Conservation (phyloP, 257 asterid genomes). For the Verbascum thapsus region DNA sequence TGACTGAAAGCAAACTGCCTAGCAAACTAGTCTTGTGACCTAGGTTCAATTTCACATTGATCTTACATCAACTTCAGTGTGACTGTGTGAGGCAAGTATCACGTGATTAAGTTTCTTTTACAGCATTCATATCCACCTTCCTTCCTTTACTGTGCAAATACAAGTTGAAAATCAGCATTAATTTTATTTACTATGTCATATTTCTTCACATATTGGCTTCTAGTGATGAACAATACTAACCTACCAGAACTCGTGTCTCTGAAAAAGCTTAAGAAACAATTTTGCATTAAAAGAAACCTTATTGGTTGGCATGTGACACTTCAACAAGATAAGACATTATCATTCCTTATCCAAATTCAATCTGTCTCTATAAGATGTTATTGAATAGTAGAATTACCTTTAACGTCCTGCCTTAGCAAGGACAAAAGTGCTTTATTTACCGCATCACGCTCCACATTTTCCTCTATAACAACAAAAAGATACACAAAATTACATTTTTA, state of each 20-base stretch:
- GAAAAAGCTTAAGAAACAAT: constrained; percentile 19
- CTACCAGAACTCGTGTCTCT: background rate
- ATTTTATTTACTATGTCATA: background rate
- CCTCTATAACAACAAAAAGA: constrained; percentile 49
- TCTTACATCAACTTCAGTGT: constrained; percentile 16
- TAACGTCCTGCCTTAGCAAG: constrained; percentile 86
- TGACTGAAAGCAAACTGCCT: background rate
- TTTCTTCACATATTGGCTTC: background rate
- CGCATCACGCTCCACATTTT: constrained; percentile 98
- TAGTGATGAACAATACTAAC: background rate
- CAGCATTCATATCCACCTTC: constrained; percentile 1
- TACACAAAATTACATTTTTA: constrained; percentile 21
- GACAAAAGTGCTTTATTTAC: constrained; percentile 90
- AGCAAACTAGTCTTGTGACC: constrained; percentile 7
- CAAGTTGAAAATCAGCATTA: background rate
- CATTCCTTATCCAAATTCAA: constrained; percentile 9
- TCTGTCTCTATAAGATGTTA: constrained; percentile 26
- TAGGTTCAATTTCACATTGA: constrained; percentile 5
- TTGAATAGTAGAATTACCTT: constrained; percentile 51
- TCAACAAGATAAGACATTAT: constrained; percentile 16
- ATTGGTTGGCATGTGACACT: constrained; percentile 3
- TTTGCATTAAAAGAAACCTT: constrained; percentile 8
- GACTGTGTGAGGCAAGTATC: background rate
- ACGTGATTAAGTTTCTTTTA: background rate
- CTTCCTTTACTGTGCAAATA: background rate